A percentile compares a stretch with the other conserved stretches of the same genome.
These are phyloP conservation scores for Mycogone perniciosa DNA, from an alignment of 2,329 filamentous ascomycete species.

Conservation along the genomic window DNA sequence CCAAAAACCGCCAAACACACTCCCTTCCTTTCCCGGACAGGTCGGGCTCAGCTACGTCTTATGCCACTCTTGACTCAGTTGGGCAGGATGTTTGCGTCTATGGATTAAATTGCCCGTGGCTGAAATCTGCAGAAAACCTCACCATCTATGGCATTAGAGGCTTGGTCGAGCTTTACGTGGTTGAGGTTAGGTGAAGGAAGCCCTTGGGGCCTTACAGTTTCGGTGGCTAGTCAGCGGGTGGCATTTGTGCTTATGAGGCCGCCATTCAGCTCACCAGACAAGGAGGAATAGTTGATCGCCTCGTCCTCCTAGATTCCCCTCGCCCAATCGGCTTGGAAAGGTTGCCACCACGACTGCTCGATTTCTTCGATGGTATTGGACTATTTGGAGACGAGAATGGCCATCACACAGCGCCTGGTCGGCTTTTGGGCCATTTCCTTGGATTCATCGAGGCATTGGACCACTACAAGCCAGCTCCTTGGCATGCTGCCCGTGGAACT, in stretches of 20 bases:
- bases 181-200: conserved; percentile 65
- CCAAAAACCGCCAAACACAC: conserved; percentile 6
- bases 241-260: conserved; percentile 63
- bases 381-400: conserved; percentile 59
- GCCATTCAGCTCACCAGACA: conserved; percentile 52
- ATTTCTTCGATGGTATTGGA: conserved; percentile 66
- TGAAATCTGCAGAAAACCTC: conserved; percentile 49
- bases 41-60: conserved; percentile 59
- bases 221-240: conserved; percentile 69
- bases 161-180: conserved; percentile 43
- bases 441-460: conserved; percentile 61
- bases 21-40: conserved; percentile 40
- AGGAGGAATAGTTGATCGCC: conserved; percentile 49
- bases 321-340: conserved; percentile 61
- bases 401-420: conserved; percentile 61
- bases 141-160: conserved; percentile 6
- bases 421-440: conserved; percentile 67
- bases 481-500: conserved; percentile 28
- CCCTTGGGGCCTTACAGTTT: conserved; percentile 61
- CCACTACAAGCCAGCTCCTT: conserved; percentile 60
- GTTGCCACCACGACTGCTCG: conserved; percentile 54
- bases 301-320: conserved; percentile 60
- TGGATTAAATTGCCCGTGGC: conserved; percentile 54
- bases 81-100: conserved; percentile 42
- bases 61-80: conserved; percentile 35